Conservation (phyloP, 1,284 basidiomycete genomes). For the Gymnopus androsaceus region DNA sequence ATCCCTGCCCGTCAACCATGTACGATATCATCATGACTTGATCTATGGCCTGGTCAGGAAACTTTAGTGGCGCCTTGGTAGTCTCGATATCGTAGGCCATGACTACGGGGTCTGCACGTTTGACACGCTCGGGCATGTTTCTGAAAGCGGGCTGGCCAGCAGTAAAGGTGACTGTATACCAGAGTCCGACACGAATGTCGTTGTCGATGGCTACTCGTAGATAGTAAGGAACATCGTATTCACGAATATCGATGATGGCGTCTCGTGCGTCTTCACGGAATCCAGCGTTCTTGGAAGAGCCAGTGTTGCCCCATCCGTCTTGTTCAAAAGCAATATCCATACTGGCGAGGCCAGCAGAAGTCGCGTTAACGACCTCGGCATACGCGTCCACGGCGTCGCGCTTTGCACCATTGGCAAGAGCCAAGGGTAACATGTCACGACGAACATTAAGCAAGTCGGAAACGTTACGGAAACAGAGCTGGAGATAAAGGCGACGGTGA, state of each 20-base stretch:
- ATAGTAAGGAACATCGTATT: conserved; percentile 98
- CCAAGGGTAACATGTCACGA: conserved; percentile 88
- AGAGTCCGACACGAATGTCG: conserved; percentile 94
- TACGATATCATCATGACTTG: conserved; percentile 99
- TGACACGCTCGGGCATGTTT: conserved; percentile 82
- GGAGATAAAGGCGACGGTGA: conserved; percentile 84
- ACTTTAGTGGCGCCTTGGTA: conserved; percentile 97
- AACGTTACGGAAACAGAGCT: conserved; percentile 91
- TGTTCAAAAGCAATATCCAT: conserved; percentile 73
- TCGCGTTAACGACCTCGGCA: conserved; percentile 92
- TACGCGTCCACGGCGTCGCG: conserved; percentile 96
- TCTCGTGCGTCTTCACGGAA: conserved; percentile 73
- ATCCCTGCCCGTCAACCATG: conserved; percentile 96
- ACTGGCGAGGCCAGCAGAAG: conserved; percentile 47
- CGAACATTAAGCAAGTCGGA: conserved; percentile 88
- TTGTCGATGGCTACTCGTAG: conserved; percentile 98
- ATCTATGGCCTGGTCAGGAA: conserved; percentile 94
- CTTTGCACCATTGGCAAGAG: conserved; percentile 89
- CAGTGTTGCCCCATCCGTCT: conserved; percentile 26
- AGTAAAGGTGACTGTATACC: conserved; percentile 89
- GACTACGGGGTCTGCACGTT: conserved; percentile 98
- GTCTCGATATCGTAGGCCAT: conserved; percentile 99
- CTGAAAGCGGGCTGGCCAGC: conserved; percentile 81
- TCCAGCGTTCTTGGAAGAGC: conserved; percentile 5
- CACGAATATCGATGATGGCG: conserved; percentile 91